Evolutionary conservation across 257 asterid species (phyloP).

Genomic region (Phtheirospermum japonicum): DNA sequence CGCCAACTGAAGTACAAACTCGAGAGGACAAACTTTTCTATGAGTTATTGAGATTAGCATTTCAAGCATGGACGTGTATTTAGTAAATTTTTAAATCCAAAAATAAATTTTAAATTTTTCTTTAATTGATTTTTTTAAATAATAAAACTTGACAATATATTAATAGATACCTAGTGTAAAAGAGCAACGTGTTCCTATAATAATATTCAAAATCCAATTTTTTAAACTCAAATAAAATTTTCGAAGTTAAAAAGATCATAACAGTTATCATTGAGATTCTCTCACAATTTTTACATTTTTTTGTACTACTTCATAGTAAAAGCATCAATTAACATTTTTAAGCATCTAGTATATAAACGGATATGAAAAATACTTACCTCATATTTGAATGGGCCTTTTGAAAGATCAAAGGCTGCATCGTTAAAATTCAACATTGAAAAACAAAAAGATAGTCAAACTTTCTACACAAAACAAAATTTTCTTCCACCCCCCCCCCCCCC

Average conservation of each 20-base stretch:
- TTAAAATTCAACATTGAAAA: slow-evolving; percentile 58
- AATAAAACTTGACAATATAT: too few relatives aligned
- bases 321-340: background rate
- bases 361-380: slow-evolving; percentile 52
- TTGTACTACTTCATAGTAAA: background rate
- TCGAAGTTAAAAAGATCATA: too few relatives aligned
- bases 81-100: too few relatives aligned
- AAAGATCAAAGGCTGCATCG: slow-evolving; percentile 98
- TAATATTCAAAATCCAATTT: too few relatives aligned
- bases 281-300: background rate
- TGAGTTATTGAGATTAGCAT: background rate
- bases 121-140: too few relatives aligned
- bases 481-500: too few relatives aligned
- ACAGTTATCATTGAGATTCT: background rate
- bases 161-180: background rate
- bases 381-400: slow-evolving; percentile 73
- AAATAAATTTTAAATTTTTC: too few relatives aligned
- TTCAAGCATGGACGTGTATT: slow-evolving; percentile 5
- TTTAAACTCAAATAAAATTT: too few relatives aligned
- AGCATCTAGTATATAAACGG: background rate
- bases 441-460: slow-evolving; percentile 15
- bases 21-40: background rate
- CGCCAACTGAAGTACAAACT: slow-evolving; percentile 62
- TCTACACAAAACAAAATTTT: background rate
- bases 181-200: background rate